These are phyloP conservation scores for Claviceps paspali DNA, from an alignment of 2,329 filamentous ascomycete genomes.

Conservation along the genomic window DNA sequence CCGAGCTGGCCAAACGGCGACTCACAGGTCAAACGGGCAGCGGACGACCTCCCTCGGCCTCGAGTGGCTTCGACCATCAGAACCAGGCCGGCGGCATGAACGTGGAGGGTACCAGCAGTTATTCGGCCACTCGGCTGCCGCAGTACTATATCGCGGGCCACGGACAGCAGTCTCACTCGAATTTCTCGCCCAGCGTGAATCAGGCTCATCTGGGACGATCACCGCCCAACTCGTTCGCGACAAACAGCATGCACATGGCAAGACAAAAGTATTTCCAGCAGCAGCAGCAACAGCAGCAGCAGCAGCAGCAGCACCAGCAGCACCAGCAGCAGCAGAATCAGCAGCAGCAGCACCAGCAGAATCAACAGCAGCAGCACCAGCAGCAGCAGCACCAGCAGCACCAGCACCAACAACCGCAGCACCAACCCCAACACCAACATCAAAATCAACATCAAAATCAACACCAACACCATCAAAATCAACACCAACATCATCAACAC, in stretches of 20 bases:
- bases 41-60: not conserved
- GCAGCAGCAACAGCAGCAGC: not conserved
- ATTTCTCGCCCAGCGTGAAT: not conserved
- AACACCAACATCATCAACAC: not conserved
- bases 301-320: not conserved
- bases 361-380: constrained; percentile 1
- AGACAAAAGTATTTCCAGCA: constrained; percentile 3
- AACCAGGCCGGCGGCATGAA: not conserved
- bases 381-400: not conserved
- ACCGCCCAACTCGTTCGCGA: not conserved
- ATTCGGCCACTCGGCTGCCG: not conserved
- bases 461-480: too few species aligned
- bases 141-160: constrained; percentile 1
- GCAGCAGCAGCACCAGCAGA: not conserved
- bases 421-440: too few species aligned
- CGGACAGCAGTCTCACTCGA: not conserved
- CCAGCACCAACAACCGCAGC: not conserved
- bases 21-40: not conserved
- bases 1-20: constrained; percentile 1
- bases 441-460: too few species aligned
- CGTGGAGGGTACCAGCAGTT: not conserved
- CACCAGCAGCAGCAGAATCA: not conserved
- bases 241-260: not conserved
- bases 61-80: not conserved
- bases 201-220: not conserved